Percentiles rank a stretch among this genome's conserved stretches.
Evolutionary conservation across 2,329 filamentous ascomycete genomes (phyloP).

Genomic region (Anthostomella pinea): DNA sequence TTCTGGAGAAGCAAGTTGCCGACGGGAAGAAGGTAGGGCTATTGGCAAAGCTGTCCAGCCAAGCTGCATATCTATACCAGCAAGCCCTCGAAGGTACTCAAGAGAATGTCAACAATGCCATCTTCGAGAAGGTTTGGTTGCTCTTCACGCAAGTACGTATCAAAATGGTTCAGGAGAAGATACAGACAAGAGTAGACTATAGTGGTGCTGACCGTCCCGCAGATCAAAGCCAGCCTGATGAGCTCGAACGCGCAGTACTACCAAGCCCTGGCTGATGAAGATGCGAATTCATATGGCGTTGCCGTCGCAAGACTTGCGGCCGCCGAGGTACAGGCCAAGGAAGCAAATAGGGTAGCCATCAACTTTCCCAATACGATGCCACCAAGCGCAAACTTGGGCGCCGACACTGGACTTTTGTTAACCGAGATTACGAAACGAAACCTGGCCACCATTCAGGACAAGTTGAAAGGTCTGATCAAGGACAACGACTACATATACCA

Average conservation of each 20-base stretch:
- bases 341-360: conserved; percentile 73
- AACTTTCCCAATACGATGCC: conserved; percentile 78
- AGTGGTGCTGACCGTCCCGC: conserved; percentile 16
- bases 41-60: conserved; percentile 87
- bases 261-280: conserved; percentile 86
- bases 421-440: conserved; percentile 85
- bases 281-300: conserved; percentile 80
- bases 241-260: conserved; percentile 88
- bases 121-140: conserved; percentile 95
- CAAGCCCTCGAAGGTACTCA: conserved; percentile 89
- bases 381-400: conserved; percentile 75
- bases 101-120: conserved; percentile 83
- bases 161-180: neutral
- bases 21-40: conserved; percentile 92
- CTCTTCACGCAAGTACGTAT: conserved; percentile 69
- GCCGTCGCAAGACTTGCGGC: conserved; percentile 80
- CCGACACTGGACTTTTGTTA: conserved; percentile 72
- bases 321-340: conserved; percentile 74
- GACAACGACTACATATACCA: conserved; percentile 99
- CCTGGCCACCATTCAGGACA: conserved; percentile 74
- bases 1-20: conserved; percentile 90
- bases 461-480: conserved; percentile 71
- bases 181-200: too few relatives aligned
- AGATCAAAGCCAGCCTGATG: conserved; percentile 79
- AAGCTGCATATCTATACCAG: conserved; percentile 82